These are phyloP conservation scores for Aureobasidium sp. DNA, from an alignment of 2,329 filamentous ascomycete species.

Conservation along the genomic window DNA sequence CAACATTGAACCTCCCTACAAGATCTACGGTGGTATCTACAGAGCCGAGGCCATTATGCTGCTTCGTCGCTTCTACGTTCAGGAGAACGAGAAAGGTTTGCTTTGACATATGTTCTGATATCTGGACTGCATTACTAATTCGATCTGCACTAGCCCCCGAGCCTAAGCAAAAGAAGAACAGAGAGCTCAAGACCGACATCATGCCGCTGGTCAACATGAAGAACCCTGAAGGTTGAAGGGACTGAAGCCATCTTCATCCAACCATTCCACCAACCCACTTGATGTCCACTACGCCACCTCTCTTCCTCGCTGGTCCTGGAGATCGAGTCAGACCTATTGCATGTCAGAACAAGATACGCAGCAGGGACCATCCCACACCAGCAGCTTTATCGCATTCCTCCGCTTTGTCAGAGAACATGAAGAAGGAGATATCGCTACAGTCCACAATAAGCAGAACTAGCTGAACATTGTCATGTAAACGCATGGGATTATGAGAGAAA, in stretches of 20 bases:
- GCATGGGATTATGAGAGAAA: not conserved
- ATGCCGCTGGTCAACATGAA: slow-evolving; percentile 29
- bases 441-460: not conserved
- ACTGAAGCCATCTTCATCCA: not conserved
- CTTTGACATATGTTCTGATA: not conserved
- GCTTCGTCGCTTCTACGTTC: slow-evolving; percentile 89
- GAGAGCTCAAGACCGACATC: slow-evolving; percentile 54
- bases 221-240: slow-evolving; percentile 8
- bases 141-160: slow-evolving; percentile 48
- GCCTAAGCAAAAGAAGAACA: slow-evolving; percentile 55
- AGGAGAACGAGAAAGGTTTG: slow-evolving; percentile 89
- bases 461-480: not conserved
- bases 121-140: too few relatives aligned
- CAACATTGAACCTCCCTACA: slow-evolving; percentile 69
- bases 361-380: not conserved
- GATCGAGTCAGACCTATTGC: not conserved
- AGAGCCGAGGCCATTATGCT: slow-evolving; percentile 89
- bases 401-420: not conserved
- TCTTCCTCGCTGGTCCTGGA: not conserved
- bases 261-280: too few relatives aligned
- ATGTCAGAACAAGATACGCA: not conserved
- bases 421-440: not conserved
- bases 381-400: not conserved
- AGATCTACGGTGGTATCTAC: slow-evolving; percentile 78
- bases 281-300: too few relatives aligned